Evolutionary conservation across 352 stramenopile genomes (phyloP).

Genomic region (Pythium pyrilobum): DNA sequence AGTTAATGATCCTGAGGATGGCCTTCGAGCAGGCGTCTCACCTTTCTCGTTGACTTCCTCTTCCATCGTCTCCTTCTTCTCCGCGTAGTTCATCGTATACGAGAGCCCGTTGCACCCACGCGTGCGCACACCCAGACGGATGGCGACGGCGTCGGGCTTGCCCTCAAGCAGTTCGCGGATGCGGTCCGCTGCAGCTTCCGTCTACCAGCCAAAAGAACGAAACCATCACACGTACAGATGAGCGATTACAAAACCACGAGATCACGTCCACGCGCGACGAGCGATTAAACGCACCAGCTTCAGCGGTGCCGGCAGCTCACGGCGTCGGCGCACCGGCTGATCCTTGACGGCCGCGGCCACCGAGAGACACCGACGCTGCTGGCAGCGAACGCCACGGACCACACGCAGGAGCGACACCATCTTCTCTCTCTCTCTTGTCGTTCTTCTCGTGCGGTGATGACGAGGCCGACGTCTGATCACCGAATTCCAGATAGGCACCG

Average conservation of each 20-base stretch:
- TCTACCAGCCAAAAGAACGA: constrained; percentile 34
- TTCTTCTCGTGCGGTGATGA: neutral
- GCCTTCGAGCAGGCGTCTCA: constrained; percentile 16
- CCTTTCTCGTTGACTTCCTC: constrained; percentile 91
- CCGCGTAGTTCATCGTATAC: constrained; percentile 99
- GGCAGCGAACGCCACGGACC: neutral
- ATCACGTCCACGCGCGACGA: too few relatives aligned
- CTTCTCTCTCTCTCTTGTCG: neutral
- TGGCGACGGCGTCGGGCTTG: constrained; percentile 90
- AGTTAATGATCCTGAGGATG: neutral
- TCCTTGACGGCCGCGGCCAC: constrained; percentile 33
- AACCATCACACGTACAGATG: neutral
- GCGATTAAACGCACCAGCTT: constrained; percentile 45
- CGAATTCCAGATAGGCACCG: too few relatives aligned
- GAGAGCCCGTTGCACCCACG: constrained; percentile 97
- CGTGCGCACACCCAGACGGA: constrained; percentile 94
- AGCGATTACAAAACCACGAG: too few relatives aligned
- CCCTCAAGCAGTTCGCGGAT: constrained; percentile 82
- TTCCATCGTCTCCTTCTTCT: constrained; percentile 92
- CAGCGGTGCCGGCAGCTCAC: constrained; percentile 65
- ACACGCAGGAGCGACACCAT: constrained; percentile 13
- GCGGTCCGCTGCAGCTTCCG: constrained; percentile 79
- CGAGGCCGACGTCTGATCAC: neutral
- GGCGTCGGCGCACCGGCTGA: constrained; percentile 42
- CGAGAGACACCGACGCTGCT: constrained; percentile 24